Conservation (phyloP, 2,329 filamentous ascomycete species). For the Calonectria ilicicola region DNA sequence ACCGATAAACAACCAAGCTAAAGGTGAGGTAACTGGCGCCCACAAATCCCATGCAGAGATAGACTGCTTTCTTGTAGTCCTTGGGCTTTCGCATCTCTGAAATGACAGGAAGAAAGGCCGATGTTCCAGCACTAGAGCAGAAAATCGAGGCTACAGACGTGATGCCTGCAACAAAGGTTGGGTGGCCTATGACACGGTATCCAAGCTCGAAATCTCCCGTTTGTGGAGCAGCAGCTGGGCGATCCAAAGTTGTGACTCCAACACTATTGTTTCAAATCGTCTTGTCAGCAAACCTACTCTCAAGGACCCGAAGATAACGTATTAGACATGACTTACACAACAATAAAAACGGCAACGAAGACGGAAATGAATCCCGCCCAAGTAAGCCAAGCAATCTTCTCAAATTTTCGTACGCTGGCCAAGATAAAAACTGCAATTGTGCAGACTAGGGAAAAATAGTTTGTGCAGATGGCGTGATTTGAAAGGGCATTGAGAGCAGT, state of each 20-base stretch:
- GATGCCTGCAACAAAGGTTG: constrained; percentile 70
- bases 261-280: constrained; percentile 48
- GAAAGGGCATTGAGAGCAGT: constrained; percentile 71
- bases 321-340: constrained; percentile 54
- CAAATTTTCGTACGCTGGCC: constrained; percentile 68
- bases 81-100: constrained; percentile 68
- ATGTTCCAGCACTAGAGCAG: constrained; percentile 68
- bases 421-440: constrained; percentile 61
- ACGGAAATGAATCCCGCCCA: constrained; percentile 71
- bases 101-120: constrained; percentile 73
- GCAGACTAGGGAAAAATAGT: constrained; percentile 67
- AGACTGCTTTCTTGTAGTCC: constrained; percentile 57
- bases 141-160: constrained; percentile 70
- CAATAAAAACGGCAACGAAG: constrained; percentile 68
- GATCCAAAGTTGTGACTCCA: constrained; percentile 66
- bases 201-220: constrained; percentile 70
- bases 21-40: constrained; percentile 69
- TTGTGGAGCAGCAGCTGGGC: constrained; percentile 71
- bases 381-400: constrained; percentile 71
- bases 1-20: constrained; percentile 70
- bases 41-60: constrained; percentile 68
- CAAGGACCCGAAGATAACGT: not conserved
- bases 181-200: constrained; percentile 66
- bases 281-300: not conserved
- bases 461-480: constrained; percentile 68